phyloP scores from a whole-genome alignment of 495 filamentous ascomycete species.

The Aspergillus avenaceus region DNA sequence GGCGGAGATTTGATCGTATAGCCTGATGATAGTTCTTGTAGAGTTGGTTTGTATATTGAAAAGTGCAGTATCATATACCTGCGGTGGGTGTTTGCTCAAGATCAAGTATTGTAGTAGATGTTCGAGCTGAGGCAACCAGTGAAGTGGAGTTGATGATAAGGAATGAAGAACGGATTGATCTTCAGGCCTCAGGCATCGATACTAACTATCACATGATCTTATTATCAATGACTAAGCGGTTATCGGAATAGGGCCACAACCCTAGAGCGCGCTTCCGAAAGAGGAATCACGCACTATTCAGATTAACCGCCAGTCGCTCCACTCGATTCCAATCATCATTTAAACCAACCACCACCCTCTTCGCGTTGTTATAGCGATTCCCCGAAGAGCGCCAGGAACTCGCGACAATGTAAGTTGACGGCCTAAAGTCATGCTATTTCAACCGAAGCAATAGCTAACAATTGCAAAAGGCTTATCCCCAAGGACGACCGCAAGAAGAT shows the following conservation, averaged over 20 bases:
- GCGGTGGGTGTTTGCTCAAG: no score
- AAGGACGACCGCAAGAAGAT: constrained; percentile 99
- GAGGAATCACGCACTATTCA: constrained; percentile 41
- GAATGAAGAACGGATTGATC: neutral
- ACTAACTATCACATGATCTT: constrained; percentile 14
- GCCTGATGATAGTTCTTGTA: no score
- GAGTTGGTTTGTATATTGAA: no score
- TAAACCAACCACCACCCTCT: constrained; percentile 39
- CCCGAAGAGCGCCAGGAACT: constrained; percentile 56
- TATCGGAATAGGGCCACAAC: constrained; percentile 31
- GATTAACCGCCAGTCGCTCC: constrained; percentile 29
- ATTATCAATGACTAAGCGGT: neutral
- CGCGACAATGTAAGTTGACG: constrained; percentile 49
- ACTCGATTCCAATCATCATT: constrained; percentile 31
- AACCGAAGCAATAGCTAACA: constrained; percentile 16
- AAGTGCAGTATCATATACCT: no score
- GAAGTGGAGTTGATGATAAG: constrained; percentile 3
- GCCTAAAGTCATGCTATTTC: neutral
- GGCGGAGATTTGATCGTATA: neutral
- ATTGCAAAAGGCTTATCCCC: constrained; percentile 78
- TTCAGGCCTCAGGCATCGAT: constrained; percentile 8
- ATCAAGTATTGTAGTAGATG: neutral
- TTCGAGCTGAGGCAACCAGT: neutral
- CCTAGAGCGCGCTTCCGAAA: constrained; percentile 29
- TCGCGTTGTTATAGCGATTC: constrained; percentile 54